phyloP scores from a whole-genome alignment of 768 basidiomycete species.

The Mrakia hoshinonis region DNA sequence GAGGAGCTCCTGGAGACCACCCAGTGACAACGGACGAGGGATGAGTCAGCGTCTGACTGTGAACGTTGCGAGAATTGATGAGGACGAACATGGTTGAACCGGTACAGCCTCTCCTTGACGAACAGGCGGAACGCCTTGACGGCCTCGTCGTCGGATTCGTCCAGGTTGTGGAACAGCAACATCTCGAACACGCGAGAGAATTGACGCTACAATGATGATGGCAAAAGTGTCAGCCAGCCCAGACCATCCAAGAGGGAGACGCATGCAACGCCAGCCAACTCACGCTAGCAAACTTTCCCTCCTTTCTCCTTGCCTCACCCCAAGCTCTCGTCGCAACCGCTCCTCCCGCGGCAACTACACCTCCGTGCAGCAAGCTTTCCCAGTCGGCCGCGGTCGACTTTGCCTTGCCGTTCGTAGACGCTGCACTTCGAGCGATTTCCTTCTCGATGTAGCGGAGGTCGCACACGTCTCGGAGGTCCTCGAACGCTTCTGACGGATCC shows the following conservation, averaged over 20 bases:
- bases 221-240: too few relatives aligned
- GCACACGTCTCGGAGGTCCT: constrained; percentile 86
- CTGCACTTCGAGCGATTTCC: constrained; percentile 46
- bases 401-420: constrained; percentile 58
- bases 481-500: constrained; percentile 95
- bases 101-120: constrained; percentile 82
- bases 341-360: constrained; percentile 38
- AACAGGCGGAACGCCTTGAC: constrained; percentile 62
- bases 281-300: constrained; percentile 85
- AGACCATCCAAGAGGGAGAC: too few relatives aligned
- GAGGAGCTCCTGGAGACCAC: constrained; percentile 60
- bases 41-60: neutral
- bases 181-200: constrained; percentile 87
- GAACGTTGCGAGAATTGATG: neutral
- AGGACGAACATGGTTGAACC: constrained; percentile 83
- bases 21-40: neutral
- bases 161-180: constrained; percentile 65
- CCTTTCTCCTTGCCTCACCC: constrained; percentile 57
- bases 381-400: constrained; percentile 30
- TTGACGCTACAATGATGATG: constrained; percentile 79
- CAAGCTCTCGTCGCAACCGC: neutral
- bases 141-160: constrained; percentile 52
- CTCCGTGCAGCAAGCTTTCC: constrained; percentile 62
- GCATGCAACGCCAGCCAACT: too few relatives aligned
- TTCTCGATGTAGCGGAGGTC: constrained; percentile 69